Conservation (phyloP, 2,329 filamentous ascomycete species). For the Paecilomyces variotii region DNA sequence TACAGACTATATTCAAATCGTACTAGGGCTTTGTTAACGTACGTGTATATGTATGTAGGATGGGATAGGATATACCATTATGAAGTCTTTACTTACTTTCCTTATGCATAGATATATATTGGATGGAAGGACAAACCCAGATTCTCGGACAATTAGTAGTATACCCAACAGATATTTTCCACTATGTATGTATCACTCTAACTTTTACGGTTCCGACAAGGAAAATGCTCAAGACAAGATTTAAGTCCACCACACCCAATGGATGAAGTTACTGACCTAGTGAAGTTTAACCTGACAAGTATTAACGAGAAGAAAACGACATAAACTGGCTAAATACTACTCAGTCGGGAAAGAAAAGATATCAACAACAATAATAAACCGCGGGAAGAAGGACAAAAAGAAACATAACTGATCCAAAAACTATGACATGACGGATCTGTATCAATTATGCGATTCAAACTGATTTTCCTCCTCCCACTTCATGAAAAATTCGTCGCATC, state of each 20-base stretch:
- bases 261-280: not conserved
- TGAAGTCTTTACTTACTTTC: too few species aligned
- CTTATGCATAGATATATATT: too few species aligned
- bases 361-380: not conserved
- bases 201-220: too few species aligned
- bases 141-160: too few species aligned
- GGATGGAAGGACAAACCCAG: too few species aligned
- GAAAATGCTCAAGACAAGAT: too few species aligned
- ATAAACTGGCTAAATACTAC: not conserved
- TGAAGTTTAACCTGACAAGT: not conserved
- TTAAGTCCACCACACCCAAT: too few species aligned
- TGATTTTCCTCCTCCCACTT: not conserved
- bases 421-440: not conserved
- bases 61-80: not conserved
- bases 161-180: too few species aligned
- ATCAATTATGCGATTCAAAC: not conserved
- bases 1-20: too few species aligned
- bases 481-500: not conserved
- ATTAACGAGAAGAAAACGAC: not conserved
- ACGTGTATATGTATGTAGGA: not conserved
- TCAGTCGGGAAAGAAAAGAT: not conserved
- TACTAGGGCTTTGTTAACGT: too few species aligned
- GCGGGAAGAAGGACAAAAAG: not conserved
- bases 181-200: too few species aligned
- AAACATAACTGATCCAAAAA: not conserved